Conservation (phyloP, 139 green algal species). For the Chlorella sp. region DNA sequence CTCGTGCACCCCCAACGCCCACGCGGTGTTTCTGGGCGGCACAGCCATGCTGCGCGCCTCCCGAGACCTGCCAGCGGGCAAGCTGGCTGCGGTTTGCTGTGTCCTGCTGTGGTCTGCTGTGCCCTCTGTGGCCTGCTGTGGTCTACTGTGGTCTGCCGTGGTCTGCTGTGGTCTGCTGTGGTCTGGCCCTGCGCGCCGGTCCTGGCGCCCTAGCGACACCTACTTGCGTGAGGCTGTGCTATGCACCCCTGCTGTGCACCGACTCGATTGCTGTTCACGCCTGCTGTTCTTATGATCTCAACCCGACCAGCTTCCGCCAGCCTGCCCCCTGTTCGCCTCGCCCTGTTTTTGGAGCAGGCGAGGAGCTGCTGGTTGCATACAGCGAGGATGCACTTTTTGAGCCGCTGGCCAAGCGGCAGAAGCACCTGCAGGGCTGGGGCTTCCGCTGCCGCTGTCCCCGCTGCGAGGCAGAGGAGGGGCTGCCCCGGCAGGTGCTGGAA, state of each 20-base stretch:
- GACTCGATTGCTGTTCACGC: too few species aligned
- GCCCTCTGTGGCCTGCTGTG: not conserved
- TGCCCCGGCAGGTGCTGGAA: not conserved
- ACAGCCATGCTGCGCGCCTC: not conserved
- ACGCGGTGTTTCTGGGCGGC: not conserved
- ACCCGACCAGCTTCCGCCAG: too few species aligned
- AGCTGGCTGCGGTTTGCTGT: not conserved
- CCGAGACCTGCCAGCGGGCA: not conserved
- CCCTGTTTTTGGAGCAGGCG: not conserved
- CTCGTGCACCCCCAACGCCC: not conserved
- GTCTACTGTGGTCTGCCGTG: too few species aligned
- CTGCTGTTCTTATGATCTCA: too few species aligned
- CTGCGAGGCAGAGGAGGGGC: not conserved
- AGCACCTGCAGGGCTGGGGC: not conserved
- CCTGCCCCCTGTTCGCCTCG: not conserved
- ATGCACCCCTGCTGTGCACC: too few species aligned
- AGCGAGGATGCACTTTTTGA: not conserved
- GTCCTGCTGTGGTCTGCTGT: not conserved
- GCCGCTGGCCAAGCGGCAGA: not conserved
- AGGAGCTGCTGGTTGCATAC: not conserved
- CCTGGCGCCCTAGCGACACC: not conserved
- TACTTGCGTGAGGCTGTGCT: not conserved
- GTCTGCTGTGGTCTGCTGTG: not conserved
- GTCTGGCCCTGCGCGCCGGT: not conserved
- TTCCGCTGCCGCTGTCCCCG: not conserved